Base-by-base conservation (phyloP, 179 eudicot genomes). In the Silene noctiflora region DNA sequence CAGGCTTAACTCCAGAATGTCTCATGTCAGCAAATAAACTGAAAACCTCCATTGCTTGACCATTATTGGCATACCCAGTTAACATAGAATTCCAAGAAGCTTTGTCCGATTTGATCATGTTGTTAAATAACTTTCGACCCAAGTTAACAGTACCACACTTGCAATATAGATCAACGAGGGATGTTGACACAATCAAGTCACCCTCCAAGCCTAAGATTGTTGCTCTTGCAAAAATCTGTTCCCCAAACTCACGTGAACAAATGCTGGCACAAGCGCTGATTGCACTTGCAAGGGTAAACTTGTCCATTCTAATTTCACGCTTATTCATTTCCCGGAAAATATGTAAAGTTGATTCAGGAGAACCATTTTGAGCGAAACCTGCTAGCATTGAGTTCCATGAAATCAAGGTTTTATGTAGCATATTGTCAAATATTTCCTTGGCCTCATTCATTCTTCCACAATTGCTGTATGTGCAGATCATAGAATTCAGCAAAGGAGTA, bases 301-400 rank as follows among this genome's bases (percentile, higher is more conserved):
- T 85, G 82, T 93, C 99, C 72, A 81, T 85, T 64, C 71, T 77
- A 70, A 95, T 70, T 75, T 65, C 83, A 67, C 73, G 80, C 72
- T 8, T 77, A 69, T 91, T 90, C 96, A 95, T 91, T 68, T 85
- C 71, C 31, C 81, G 72, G 75, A 95, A 95, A 44, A 88, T 76
- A 73, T 87, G 78, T 58, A 93, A 61, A 58, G 99, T 88, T 82
- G 84, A 87, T 24, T 76, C 46, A 69, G 96, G 85, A 83, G 63
- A 82, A 67, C 98, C 88, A 75, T 95, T 95, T 82, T 91, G 98
- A 78, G 89, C 88, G 75, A 88, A 77, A 42, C 98, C 96, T 19
- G 86, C 88, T 31, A 95, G 69, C 89, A 95, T 90, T 2, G 97
- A 88, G 75, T 95, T 95, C 99, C 99, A 95, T 1, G 98, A 87